Base-by-base conservation (phyloP, 345 rosid species). In the Microthlaspi erraticum region DNA sequence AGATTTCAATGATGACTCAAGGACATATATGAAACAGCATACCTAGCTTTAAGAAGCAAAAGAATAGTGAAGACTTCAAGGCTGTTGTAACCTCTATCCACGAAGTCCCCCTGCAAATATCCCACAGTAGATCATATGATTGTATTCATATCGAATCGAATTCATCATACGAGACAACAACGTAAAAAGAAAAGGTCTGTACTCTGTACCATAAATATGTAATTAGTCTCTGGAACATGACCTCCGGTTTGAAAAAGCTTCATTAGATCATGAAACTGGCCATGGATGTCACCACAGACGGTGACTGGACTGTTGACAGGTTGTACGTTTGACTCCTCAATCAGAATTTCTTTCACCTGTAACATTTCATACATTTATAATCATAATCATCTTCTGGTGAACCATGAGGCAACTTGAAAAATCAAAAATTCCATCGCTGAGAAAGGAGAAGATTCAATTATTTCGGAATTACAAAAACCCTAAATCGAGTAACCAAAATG, bases 231-330 rank as follows among this genome's bases (percentile, higher is more conserved):
- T 5, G 98, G 99, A 12, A 94, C 97, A 77, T 92, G 96, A 68
- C 97, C 99, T 13, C 97, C 98, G 10, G 99, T 92, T 79, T 90
- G 93, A 74, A 94, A 95, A 83, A 92, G 98, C 77, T 95, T 95
- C 91, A 95, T 95, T 0, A 95, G 84, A 80, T 95, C 99, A 79
- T 95, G 99, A 82, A 92, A 95, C 82, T 95, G 98, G 61, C 98
- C 98, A 74, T 95, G 99, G 61, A 95, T 95, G 73, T 95, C 99
- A 80, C 98, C 98, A 68, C 98, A 92, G 51, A 95, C 98, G 5
- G 98, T 95, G 57, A 95, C 99, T 7, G 96, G 99, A 82, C 99
- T 92, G 86, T 95, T 95, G 42, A 95, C 96, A 53, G 99, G 99
- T 72, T 95, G 99, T 56, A 95, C 98, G 75, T 92, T 95, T 19